Conservation (phyloP, 2,329 filamentous ascomycete genomes). For the Colletotrichum spinosum region DNA sequence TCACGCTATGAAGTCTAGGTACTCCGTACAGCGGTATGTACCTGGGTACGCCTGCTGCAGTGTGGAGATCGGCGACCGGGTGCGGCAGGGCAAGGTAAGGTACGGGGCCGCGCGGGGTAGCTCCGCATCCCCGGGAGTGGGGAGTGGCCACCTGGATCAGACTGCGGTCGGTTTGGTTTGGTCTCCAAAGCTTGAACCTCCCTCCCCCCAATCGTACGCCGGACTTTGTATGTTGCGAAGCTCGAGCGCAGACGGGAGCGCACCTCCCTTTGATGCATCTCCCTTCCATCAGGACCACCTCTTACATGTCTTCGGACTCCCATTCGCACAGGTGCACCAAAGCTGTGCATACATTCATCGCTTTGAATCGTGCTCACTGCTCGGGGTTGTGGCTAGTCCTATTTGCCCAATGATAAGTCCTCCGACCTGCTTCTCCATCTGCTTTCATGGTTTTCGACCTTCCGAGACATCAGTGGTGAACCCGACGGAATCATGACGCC, state of each 20-base stretch:
- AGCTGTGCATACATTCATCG: neutral
- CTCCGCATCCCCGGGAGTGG: constrained; percentile 7
- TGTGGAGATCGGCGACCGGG: constrained; percentile 23
- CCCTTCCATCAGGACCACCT: constrained; percentile 14
- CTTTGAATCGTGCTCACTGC: constrained; percentile 16
- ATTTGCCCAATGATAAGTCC: no score
- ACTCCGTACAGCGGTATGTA: no score
- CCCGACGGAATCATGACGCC: constrained; percentile 20
- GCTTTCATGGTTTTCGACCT: neutral
- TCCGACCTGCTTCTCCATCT: neutral
- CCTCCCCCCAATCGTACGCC: constrained; percentile 21
- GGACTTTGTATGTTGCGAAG: constrained; percentile 4
- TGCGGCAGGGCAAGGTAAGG: neutral
- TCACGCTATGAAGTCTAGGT: no score
- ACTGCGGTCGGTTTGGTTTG: neutral
- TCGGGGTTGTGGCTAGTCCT: neutral
- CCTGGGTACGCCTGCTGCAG: no score
- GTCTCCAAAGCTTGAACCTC: constrained; percentile 7
- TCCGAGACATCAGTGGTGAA: neutral
- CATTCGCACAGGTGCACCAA: constrained; percentile 3
- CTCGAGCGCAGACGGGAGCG: constrained; percentile 11
- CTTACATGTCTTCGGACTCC: neutral
- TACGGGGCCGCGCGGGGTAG: constrained; percentile 34
- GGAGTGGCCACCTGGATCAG: no score
- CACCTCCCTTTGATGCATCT: constrained; percentile 5